These are phyloP conservation scores for Agrocybe praecox DNA, from an alignment of 768 basidiomycete genomes.

Conservation along the genomic window DNA sequence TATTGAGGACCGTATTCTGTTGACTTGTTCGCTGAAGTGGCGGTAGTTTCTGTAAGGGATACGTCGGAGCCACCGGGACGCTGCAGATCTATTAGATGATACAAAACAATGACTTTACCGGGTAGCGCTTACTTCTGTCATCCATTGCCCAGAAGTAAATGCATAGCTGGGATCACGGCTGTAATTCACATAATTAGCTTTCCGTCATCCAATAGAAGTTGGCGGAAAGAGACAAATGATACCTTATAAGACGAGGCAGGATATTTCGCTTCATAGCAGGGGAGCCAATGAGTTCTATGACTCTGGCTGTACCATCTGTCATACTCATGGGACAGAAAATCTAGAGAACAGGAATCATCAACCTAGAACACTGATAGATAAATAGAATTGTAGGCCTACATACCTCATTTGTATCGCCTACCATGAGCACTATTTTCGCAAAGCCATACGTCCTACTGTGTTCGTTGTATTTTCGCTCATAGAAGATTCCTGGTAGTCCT, in stretches of 20 bases:
- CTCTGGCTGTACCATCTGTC: slow-evolving; percentile 79
- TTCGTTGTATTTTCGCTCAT: slow-evolving; percentile 62
- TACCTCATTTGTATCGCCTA: slow-evolving; percentile 67
- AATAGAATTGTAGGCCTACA: slow-evolving; percentile 5
- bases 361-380: neutral
- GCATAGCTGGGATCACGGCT: slow-evolving; percentile 65
- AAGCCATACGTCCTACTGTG: slow-evolving; percentile 68
- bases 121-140: slow-evolving; percentile 63
- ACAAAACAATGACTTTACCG: slow-evolving; percentile 33
- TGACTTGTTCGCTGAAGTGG: slow-evolving; percentile 35
- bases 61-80: slow-evolving; percentile 78
- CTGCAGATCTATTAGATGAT: slow-evolving; percentile 38
- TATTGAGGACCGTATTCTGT: slow-evolving; percentile 53
- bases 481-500: slow-evolving; percentile 68
- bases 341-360: slow-evolving; percentile 27
- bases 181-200: neutral
- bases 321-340: slow-evolving; percentile 76
- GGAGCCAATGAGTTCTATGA: slow-evolving; percentile 68
- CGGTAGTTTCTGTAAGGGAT: slow-evolving; percentile 71
- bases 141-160: slow-evolving; percentile 83
- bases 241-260: slow-evolving; percentile 65
- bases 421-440: slow-evolving; percentile 62
- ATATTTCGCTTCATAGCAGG: slow-evolving; percentile 59
- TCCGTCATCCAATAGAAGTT: neutral
- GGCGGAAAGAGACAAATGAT: neutral